These are phyloP conservation scores for Hymenochaete sp. DNA, from an alignment of 1,284 basidiomycete genomes.

Conservation along the genomic window DNA sequence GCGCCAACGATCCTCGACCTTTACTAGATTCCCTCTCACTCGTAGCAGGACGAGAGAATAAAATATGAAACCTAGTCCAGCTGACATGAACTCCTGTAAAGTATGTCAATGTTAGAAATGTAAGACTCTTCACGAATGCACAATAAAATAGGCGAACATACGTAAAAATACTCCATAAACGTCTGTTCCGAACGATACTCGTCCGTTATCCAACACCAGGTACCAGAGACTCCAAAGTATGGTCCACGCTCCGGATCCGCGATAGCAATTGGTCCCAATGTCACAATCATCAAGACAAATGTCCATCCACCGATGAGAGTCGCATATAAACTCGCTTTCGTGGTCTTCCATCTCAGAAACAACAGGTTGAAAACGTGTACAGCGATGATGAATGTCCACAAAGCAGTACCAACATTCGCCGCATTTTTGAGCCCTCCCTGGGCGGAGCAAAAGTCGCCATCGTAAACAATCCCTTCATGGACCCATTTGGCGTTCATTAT, in stretches of 20 bases:
- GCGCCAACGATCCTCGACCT: conserved; percentile 23
- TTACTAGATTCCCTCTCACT: conserved; percentile 28
- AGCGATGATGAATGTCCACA: conserved; percentile 35
- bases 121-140: not conserved
- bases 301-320: conserved; percentile 31
- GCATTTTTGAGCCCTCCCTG: conserved; percentile 39
- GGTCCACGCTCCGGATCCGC: conserved; percentile 28
- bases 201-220: conserved; percentile 40
- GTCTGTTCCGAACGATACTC: conserved; percentile 34
- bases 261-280: conserved; percentile 31
- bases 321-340: conserved; percentile 22
- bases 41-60: conserved; percentile 28
- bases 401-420: conserved; percentile 35
- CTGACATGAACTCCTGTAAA: conserved; percentile 28
- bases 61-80: conserved; percentile 26
- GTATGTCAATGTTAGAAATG: not conserved
- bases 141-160: conserved; percentile 22
- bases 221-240: conserved; percentile 37
- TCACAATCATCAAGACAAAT: conserved; percentile 27
- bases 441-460: conserved; percentile 30
- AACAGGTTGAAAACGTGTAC: conserved; percentile 36
- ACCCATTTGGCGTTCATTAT: conserved; percentile 36
- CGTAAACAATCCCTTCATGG: conserved; percentile 25
- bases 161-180: conserved; percentile 41
- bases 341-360: conserved; percentile 30